phyloP scores from a whole-genome alignment of 2,329 filamentous ascomycete genomes.

The Lachnellula willkommii region DNA sequence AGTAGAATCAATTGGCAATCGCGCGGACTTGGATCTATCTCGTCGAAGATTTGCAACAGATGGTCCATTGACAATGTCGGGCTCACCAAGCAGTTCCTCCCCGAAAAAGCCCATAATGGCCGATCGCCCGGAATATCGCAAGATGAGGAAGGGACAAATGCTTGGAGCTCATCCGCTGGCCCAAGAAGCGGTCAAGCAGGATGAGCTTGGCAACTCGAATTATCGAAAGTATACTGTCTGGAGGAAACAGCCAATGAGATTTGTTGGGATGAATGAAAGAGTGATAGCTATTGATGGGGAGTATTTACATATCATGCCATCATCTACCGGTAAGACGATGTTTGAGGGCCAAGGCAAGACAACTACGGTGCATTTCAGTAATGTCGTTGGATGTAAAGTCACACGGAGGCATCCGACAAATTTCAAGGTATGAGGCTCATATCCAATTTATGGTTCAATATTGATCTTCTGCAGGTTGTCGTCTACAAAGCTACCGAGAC shows the following conservation, averaged over 20 bases:
- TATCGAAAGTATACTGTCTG: constrained; percentile 77
- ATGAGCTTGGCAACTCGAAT: constrained; percentile 51
- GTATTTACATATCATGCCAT: constrained; percentile 79
- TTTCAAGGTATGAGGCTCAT: constrained; percentile 56
- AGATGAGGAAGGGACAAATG: constrained; percentile 49
- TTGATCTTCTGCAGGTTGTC: constrained; percentile 47
- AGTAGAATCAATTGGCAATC: constrained; percentile 71
- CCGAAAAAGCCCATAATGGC: constrained; percentile 55
- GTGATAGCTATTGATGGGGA: constrained; percentile 77
- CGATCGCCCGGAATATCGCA: constrained; percentile 38
- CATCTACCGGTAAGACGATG: constrained; percentile 58
- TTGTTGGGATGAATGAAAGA: constrained; percentile 69
- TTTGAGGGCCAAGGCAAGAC: constrained; percentile 63
- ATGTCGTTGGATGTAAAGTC: constrained; percentile 77
- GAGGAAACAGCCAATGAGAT: constrained; percentile 76
- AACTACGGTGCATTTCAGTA: constrained; percentile 76
- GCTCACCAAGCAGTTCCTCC: constrained; percentile 61
- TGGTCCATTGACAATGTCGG: constrained; percentile 61
- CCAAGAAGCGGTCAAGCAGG: constrained; percentile 55
- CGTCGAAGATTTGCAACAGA: constrained; percentile 71
- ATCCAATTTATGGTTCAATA: not conserved
- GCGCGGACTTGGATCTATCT: constrained; percentile 69
- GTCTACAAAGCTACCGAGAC: constrained; percentile 72
- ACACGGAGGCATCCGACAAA: constrained; percentile 74
- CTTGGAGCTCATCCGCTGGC: constrained; percentile 62